Percentiles rank a stretch among this genome's conserved stretches.
phyloP scores from a whole-genome alignment of 202 grass and related monocot genomes.

The Zizania palustris region DNA sequence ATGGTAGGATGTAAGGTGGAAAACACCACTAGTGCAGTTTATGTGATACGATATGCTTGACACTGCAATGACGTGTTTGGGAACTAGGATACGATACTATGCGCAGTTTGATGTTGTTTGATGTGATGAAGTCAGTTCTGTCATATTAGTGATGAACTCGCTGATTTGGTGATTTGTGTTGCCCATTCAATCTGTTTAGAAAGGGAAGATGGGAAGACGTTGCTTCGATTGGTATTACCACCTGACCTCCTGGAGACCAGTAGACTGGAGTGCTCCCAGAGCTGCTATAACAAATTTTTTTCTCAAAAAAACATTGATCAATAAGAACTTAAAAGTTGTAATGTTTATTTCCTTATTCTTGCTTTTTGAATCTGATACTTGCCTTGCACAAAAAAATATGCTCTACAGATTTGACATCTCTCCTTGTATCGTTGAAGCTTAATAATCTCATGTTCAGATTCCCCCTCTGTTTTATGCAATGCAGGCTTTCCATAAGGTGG shows the following conservation, averaged over 20 bases:
- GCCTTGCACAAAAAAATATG: constrained; percentile 26
- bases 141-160: constrained; percentile 5
- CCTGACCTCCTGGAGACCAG: too few relatives aligned
- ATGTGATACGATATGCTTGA: not conserved
- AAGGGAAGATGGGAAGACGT: not conserved
- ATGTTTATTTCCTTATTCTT: constrained; percentile 7
- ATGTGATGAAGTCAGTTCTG: not conserved
- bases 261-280: not conserved
- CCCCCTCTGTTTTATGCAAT: constrained; percentile 10
- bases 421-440: constrained; percentile 11
- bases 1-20: not conserved
- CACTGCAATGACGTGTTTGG: not conserved
- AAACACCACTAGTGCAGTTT: not conserved
- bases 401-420: not conserved
- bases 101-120: too few relatives aligned
- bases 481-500: constrained; percentile 85
- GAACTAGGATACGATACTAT: not conserved
- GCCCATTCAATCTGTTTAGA: not conserved
- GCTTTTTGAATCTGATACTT: constrained; percentile 33
- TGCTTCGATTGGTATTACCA: not conserved
- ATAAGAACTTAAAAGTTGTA: not conserved
- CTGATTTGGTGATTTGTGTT: not conserved
- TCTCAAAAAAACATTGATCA: not conserved
- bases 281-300: not conserved
- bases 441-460: constrained; percentile 14